Percentiles rank a stretch among this genome's conserved stretches.
These are phyloP conservation scores for Ophiostoma quercus DNA, from an alignment of 2,329 filamentous ascomycete genomes.

Conservation along the genomic window DNA sequence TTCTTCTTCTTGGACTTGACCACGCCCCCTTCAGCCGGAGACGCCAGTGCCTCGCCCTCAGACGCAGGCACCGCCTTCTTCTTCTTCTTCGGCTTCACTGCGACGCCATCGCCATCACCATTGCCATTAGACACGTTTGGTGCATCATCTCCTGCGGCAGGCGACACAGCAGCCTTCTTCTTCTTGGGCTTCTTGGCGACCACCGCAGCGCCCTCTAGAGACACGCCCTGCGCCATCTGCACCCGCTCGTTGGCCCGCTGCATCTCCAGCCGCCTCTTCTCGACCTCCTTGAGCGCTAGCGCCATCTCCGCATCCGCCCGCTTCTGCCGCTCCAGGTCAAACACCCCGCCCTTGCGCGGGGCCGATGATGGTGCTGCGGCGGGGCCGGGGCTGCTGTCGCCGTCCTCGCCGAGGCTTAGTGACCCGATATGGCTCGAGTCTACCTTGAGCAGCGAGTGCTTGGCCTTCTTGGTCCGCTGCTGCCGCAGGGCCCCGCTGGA, in stretches of 20 bases:
- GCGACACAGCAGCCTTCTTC: constrained; percentile 58
- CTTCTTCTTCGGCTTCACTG: constrained; percentile 36
- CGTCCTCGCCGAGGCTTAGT: constrained; percentile 60
- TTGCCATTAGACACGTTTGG: constrained; percentile 51
- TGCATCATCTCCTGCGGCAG: constrained; percentile 51
- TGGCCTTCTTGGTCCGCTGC: constrained; percentile 47
- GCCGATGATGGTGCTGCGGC: constrained; percentile 26
- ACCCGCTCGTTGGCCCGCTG: constrained; percentile 72
- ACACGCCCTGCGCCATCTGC: constrained; percentile 62
- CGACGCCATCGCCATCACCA: constrained; percentile 37
- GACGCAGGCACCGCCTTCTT: constrained; percentile 27
- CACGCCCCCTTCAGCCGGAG: constrained; percentile 19
- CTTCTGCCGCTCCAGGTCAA: constrained; percentile 61
- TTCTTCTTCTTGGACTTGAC: constrained; percentile 34
- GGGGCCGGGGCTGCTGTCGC: constrained; percentile 28
- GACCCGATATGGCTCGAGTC: constrained; percentile 77
- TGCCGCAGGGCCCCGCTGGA: constrained; percentile 18
- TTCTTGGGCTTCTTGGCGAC: constrained; percentile 62
- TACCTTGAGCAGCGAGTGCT: constrained; percentile 66
- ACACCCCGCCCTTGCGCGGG: constrained; percentile 29
- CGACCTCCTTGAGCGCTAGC: constrained; percentile 81
- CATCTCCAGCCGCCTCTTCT: constrained; percentile 82
- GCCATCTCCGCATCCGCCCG: constrained; percentile 85
- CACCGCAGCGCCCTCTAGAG: constrained; percentile 60
- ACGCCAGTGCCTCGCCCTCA: constrained; percentile 21